Evolutionary conservation across 2,329 filamentous ascomycete species (phyloP), one percentile per base, ranked within the genome.

Genomic region (Cytospora chrysosperma): DNA sequence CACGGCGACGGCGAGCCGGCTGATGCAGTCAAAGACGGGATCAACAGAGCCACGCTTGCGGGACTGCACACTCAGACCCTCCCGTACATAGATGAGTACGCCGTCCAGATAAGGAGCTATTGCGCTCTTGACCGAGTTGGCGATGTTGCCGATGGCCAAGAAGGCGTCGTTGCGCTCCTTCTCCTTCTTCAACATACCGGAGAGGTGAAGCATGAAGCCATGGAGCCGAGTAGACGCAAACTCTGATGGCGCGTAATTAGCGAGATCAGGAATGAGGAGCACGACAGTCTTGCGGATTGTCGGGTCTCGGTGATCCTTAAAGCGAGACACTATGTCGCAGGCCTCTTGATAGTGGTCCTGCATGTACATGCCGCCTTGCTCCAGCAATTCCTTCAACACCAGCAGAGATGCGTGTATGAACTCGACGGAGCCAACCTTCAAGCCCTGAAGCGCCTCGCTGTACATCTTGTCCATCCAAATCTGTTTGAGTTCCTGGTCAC

Each of bases 351-450:
- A 99, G 73, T 93, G 88, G 47, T 93, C 91, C 71, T 97, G 93
- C 95, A 99, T 98, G 76, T 96, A 99, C 94, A 99, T 99, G 70
- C 93, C 93, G 59, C 95, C 95, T 74, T 97, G 94, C 67, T 95
- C 87, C 21, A 99, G 86, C 55, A 99, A 84, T 77, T 98, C 94
- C 75, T 94, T 96, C 71, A 98, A 84, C 1, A 96, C 93, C 24
- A 99, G 83, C 49, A 99, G 83, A 2, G 94, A 97, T n/a, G 92
- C 95, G 73, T 99, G 96, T 50, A 96, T 89, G 65, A 88, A 90
- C 75, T 99, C 95, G 61, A 96, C 85, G 21, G 92, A 92, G 70
- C 88, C 90, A 57, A 88, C 85, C 73, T 89, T 88, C 69, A 99
- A 87, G 8, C 93, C 93, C 65, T 86, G 83, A 65, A 92, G 83